A percentile compares a stretch with the other conserved stretches of the same genome.
Evolutionary conservation across 345 rosid genomes (phyloP).

Genomic region (Litchi chinensis): DNA sequence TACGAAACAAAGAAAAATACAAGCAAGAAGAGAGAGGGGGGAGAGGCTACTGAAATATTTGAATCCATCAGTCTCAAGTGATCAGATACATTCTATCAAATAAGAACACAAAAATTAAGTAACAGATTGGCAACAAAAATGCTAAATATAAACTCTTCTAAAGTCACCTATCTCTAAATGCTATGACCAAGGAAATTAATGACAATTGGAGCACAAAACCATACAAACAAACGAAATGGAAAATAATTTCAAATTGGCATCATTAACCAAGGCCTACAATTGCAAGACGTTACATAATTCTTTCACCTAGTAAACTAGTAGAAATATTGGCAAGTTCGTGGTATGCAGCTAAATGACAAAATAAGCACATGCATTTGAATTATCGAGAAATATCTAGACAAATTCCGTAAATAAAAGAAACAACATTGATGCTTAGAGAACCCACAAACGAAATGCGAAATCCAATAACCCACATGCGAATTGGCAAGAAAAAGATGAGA

Average conservation of each 20-base stretch:
- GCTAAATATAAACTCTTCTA: background rate
- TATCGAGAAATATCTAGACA: background rate
- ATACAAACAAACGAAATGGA: background rate
- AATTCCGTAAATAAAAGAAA: background rate
- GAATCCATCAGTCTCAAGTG: background rate
- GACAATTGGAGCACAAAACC: background rate
- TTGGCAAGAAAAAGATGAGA: background rate
- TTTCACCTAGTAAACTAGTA: background rate
- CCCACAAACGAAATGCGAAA: background rate
- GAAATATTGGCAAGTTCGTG: background rate
- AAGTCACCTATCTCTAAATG: background rate
- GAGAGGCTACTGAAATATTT: background rate
- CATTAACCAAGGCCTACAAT: background rate
- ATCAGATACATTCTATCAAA: background rate
- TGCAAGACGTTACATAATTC: background rate
- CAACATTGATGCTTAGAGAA: constrained; percentile 11
- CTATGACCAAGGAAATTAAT: background rate
- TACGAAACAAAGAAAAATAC: background rate
- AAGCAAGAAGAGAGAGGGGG: background rate
- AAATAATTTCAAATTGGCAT: no score
- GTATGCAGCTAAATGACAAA: constrained; percentile 14
- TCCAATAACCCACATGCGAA: background rate
- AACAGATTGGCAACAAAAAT: background rate
- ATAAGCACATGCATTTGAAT: background rate
- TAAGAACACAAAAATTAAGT: background rate